Evolutionary conservation across 306 rosid species (phyloP), one percentile per base, ranked within the genome.

Genomic region (Medicago arabica): DNA sequence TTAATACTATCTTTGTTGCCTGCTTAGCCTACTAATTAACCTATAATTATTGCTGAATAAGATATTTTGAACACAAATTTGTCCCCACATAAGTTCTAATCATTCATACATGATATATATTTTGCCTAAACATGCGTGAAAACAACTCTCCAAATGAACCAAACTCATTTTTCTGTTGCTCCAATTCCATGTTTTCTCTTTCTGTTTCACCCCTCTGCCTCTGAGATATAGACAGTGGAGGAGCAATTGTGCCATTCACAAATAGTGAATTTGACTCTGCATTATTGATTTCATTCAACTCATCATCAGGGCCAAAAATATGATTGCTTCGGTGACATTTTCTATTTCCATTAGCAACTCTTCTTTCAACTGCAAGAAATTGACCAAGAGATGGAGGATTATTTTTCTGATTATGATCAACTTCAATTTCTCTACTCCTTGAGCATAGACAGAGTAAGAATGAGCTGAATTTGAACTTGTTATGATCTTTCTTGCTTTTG

Each of bases 341-440:
- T 46, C 51, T 46, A 46, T 46, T 46, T 46, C 51, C 51, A 46
- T 46, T 46, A 46, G 51, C 5, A 46, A 5, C 7, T 13, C 7
- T 46, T 46, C 51, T 46, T 46, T 46, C 51, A 46, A 13, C 14
- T n/a, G 51, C 83, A 60, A 79, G 83, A 75, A 75, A 78, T 54
- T 78, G 75, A 31, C 46, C 81, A 17, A 83, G 78, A 8, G 86
- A 78, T 23, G 67, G 75, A 1, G 31, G 60, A 54, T 54, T 64
- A 1, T 31, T 7, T 8, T 82, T 75, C 2, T 71, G 16, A 34
- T 31, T 55, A 13, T 80, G 7, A 34, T 0, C 46, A 60, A 5
- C 41, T n/a, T 82, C 60, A 21, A 0, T 1, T 21, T 49, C 16
- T 38, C 9, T 71, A 28, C 9, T 49, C 40, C 63, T 73, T 54